A percentile compares a stretch with the other conserved stretches of the same genome.
phyloP scores from a whole-genome alignment of 257 asterid species.

The Avicennia marina region DNA sequence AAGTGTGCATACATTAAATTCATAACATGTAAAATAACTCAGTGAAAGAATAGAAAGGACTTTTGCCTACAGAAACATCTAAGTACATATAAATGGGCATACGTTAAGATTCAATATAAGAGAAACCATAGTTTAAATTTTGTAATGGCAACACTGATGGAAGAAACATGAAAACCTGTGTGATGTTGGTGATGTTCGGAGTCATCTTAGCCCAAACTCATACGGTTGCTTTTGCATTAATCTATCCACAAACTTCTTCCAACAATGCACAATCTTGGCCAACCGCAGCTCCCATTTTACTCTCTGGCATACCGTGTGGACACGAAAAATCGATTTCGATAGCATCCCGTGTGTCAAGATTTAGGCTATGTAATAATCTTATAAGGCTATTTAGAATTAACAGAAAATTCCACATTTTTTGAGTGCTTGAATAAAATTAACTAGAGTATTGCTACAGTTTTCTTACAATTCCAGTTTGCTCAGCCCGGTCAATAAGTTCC shows the following conservation, averaged over 20 bases:
- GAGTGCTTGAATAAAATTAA: not conserved
- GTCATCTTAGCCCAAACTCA: constrained; percentile 99
- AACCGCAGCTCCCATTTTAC: constrained; percentile 97
- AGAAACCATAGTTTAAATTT: not conserved
- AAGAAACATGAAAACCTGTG: constrained; percentile 43
- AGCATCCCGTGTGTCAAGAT: constrained; percentile 53
- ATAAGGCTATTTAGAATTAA: no score
- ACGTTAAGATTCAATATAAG: not conserved
- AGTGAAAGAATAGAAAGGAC: no score
- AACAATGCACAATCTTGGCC: constrained; percentile 89
- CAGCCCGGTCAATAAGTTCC: constrained; percentile 85
- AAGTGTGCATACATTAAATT: no score
- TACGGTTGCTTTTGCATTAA: constrained; percentile 79
- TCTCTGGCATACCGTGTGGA: constrained; percentile 98
- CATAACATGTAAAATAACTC: no score
- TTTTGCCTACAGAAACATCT: no score
- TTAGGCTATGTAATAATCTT: no score
- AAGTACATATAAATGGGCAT: no score
- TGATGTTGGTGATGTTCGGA: constrained; percentile 82
- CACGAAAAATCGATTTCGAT: constrained; percentile 86
- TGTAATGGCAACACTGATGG: not conserved
- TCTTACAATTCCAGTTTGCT: constrained; percentile 89
- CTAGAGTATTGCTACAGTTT: constrained; percentile 31
- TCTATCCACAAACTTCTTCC: constrained; percentile 92
- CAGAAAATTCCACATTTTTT: no score